Percentiles rank a stretch among this genome's conserved stretches.
These are phyloP conservation scores for Musa balbisiana DNA, from an alignment of 202 grass and related monocot species.

Conservation along the genomic window DNA sequence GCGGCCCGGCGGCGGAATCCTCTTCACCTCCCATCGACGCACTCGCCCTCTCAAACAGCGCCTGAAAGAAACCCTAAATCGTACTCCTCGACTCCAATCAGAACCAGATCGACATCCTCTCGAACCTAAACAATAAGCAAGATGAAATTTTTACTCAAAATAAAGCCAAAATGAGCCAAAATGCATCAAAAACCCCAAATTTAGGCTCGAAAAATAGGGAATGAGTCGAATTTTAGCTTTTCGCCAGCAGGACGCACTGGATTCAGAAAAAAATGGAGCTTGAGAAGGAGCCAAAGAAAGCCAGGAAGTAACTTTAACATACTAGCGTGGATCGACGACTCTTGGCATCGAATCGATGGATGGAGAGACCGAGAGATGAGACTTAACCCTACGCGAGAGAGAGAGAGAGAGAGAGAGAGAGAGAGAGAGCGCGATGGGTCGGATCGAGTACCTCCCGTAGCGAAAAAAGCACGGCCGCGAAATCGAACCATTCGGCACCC, in stretches of 20 bases:
- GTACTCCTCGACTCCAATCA: neutral
- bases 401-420: neutral
- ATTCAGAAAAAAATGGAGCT: neutral
- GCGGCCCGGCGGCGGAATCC: slow-evolving; percentile 12
- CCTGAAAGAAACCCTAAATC: slow-evolving; percentile 1
- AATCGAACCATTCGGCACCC: neutral
- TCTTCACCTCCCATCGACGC: slow-evolving; percentile 29
- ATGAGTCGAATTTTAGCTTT: neutral
- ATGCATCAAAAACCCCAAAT: neutral
- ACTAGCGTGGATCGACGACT: neutral
- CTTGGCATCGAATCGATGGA: neutral
- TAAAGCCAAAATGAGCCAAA: neutral
- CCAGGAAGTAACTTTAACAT: neutral
- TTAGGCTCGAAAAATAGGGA: neutral
- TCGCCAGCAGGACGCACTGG: neutral
- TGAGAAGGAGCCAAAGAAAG: neutral
- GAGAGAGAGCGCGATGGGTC: neutral
- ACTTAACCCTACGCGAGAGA: neutral
- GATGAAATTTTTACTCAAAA: neutral
- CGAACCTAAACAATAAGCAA: slow-evolving; percentile 3
- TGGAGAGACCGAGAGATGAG: neutral
- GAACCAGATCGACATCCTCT: neutral
- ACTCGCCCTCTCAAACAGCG: neutral
- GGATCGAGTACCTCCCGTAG: neutral
- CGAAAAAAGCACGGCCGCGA: neutral